Base-by-base conservation (phyloP, 345 rosid genomes). In the Kandelia obovata region DNA sequence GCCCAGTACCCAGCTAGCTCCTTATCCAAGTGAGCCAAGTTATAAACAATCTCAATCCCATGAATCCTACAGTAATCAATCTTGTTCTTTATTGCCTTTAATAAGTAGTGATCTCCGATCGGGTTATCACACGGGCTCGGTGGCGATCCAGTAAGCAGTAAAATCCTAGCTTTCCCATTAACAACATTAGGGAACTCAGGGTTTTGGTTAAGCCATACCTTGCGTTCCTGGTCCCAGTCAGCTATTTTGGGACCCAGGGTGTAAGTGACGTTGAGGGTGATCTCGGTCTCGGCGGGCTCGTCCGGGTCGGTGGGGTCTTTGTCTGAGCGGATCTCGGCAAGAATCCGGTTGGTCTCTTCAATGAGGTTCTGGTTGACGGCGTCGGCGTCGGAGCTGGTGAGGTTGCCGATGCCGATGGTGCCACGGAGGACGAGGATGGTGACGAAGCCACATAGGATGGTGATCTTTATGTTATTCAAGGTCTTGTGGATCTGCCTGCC, bases 1-100 rank as follows among this genome's bases (percentile, higher is more conserved):
- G 97, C 97, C 98, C 98, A 94, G 51, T 94, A 94, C 17, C 98
- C 98, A 11, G 98, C 92, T 31, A 94, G 80, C 73, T 94, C 97
- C 76, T 78, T 87, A 58, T 94, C 97, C 77, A 94, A 86, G 79
- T 91, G 97, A 73, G 98, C 98, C 98, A 91, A 85, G 66, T 91
- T 93, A 74, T 93, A 93, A 61, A 93, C 94, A 76, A 91, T 91
- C 83, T 93, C 98, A 62, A 93, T 89, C 81, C 98, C 97, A 66
- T 93, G 98, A 75, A 91, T 81, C 86, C 98, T 88, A 79, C 98
- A 89, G 60, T 93, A 93, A 60, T 93, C 98, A 57, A 93, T 91
- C 87, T 93, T 93, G 73, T 93, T 93, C 91, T 93, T 93, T 15
- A 91, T 73, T 0, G 96, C 83, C 67, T 93, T 93, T 81, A 93